phyloP scores from a whole-genome alignment of 305 asterid genomes.

The Fraxinus velutina region DNA sequence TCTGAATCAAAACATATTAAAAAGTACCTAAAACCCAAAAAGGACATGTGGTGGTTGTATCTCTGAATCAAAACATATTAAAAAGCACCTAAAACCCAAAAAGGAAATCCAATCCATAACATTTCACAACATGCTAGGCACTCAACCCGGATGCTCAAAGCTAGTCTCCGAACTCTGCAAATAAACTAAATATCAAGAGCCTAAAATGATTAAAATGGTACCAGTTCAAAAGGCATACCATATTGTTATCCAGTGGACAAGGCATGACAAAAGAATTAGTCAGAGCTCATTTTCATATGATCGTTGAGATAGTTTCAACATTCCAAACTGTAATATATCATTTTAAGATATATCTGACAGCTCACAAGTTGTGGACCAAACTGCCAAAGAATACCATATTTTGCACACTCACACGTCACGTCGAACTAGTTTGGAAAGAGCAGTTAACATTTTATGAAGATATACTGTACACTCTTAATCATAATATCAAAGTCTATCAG shows the following conservation, averaged over 20 bases:
- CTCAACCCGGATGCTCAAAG: background rate
- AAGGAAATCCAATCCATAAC: background rate
- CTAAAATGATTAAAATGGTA: background rate
- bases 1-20: background rate
- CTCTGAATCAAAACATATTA: background rate
- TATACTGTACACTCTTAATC: no score
- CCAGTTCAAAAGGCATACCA: background rate
- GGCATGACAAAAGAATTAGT: background rate
- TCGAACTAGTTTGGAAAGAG: background rate
- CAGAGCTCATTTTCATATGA: background rate
- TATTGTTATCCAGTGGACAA: background rate
- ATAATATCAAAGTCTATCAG: no score
- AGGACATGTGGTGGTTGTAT: background rate
- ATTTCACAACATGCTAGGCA: background rate
- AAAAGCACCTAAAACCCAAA: background rate
- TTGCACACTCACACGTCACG: background rate
- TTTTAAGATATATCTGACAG: background rate
- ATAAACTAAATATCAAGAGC: background rate
- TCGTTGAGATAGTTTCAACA: background rate
- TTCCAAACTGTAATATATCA: no score
- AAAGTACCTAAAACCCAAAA: background rate
- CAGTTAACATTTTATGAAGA: no score
- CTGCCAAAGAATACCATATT: background rate
- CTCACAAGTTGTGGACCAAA: background rate
- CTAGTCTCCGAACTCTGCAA: background rate